Evolutionary conservation across 352 stramenopile genomes (phyloP), one percentile per base, ranked within the genome.

Genomic region (Pythium guiyangense): DNA sequence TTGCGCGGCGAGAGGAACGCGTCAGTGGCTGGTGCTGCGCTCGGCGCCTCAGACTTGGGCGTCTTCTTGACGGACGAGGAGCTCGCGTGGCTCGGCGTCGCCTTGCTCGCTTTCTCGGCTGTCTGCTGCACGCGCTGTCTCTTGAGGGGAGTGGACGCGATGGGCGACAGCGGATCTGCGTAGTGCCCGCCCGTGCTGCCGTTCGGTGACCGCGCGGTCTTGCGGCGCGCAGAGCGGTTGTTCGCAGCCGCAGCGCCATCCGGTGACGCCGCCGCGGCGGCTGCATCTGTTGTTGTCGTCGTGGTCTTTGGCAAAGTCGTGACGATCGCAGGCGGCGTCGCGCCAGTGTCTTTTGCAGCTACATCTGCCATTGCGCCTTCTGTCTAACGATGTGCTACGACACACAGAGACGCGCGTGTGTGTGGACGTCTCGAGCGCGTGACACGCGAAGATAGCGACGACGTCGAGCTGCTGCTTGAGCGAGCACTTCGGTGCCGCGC

Each of bases 91-190:
- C 37, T 89, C 18, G 57, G 54, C 4, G 69, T 70, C 37, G 75
- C 78, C 52, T 54, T 65, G 84, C 70, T 63, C 64, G 63, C 59
- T 29, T 62, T 37, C 31, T 37, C 31, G 8, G 31, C 31, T 37
- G 31, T 37, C 59, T 44, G 34, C 43, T 82, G 75, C 31, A 72
- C 76, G 49, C 73, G 79, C 52, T 80, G 79, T 9, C 77, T 71
- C 74, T 94, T 92, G 66, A 94, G 74, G 22, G 84, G 84, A 52
- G 84, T 92, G 11, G 84, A 94, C 35, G 84, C 82, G 57, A 94
- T 94, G 35, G 84, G 84, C 22, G 84, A 94, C 47, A 77, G 66
- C 27, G 80, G 82, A 61, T 94, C 82, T 1, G 80, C 82, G 49
- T 94, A 94, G 67, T 90, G 72, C 4, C 84, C 84, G 20, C 47